Base-by-base conservation (phyloP, 1,284 basidiomycete species). In the Malassezia equina region DNA sequence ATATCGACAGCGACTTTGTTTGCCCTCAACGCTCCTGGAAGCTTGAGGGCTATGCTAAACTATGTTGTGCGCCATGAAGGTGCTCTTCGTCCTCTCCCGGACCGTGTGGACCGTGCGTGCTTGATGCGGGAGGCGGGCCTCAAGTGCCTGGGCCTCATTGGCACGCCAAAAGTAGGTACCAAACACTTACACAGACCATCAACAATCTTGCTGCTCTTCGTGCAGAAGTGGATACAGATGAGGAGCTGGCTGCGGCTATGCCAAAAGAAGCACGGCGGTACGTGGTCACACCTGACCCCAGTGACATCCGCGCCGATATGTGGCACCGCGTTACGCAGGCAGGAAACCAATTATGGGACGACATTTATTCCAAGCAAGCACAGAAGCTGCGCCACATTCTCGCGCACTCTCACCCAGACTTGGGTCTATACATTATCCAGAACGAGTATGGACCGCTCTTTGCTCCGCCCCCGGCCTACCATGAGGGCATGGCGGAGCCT, bases 71-170 rank as follows among this genome's bases (percentile, higher is more conserved):
- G 52, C 24, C 28, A 49, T 17, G 31, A 41, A 2, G 43, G 52
- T 25, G 42, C 33, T 27, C 40, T 78, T 77, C 55, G 67, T 79
- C 58, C 79, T 80, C 48, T 80, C 81, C 50, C 78, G 84, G 60
- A 81, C 81, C 72, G 83, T 63, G 25, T 57, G 28, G 62, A 71
- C 17, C 65, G 81, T 65, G 88, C 86, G 2, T 62, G 85, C 83
- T 75, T 90, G 64, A 90, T 96, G 83, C 82, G 93, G 48, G 93
- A 98, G 78, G 83, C 86, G 8, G 89, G 89, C 4, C 75, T 98
- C 73, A 96, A 98, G 78, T 90, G 88, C 67, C 84, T 86, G 70
- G 87, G 90, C 63, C 90, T 94, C 75, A 83, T 88, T 61, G 90
- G 90, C 36, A 88, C 93, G 52, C 88, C 89, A 63, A 82, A 87